Evolutionary conservation across 257 asterid genomes (phyloP), one percentile per base, ranked within the genome.

Genomic region (Jacaranda mimosifolia): DNA sequence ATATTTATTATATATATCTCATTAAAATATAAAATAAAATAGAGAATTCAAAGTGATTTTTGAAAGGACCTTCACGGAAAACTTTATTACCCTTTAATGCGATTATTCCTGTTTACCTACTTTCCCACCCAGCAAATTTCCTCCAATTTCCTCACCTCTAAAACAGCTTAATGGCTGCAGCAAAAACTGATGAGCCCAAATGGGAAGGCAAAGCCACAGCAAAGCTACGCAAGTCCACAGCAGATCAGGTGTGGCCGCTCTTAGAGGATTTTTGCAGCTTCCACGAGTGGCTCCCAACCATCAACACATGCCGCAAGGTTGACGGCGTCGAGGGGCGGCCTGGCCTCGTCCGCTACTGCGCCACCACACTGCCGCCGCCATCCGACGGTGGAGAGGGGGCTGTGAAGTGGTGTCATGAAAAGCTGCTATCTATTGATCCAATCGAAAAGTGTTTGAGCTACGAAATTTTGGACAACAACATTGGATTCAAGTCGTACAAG

Each of bases 181-280:
- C 73, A 5, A 78, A 79, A 71, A 66, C 64, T 26, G 45, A 51
- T 7, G 8, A 39, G n/a, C 80, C 38, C 36, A 84, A 86, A 79
- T 93, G 98, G 98, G 86, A 86, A 81, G 97, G 96, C 81, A 89
- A 85, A 80, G 78, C 82, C 38, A 81, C 76, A 0, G 86, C 84
- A 13, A 85, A 82, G 18, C 89, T 91, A 3, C 71, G 68, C 45
- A 78, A 74, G 45, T 3, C 82, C 66, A 86, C 81, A 42, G 76
- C 84, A 32, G 81, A 83, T 6, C 76, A 79, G 60, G 96, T 85
- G 77, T 93, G 96, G 97, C 79, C 90, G 14, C 81, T 89, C 73
- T 76, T 93, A 39, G 87, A 85, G 62, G 98, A 91, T 67, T 93
- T 93, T 77, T 91, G 81, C 87, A 77, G 63, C 87, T 5, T 86